phyloP scores from a whole-genome alignment of 2,329 filamentous ascomycete genomes.

The Fusarium concolor region DNA sequence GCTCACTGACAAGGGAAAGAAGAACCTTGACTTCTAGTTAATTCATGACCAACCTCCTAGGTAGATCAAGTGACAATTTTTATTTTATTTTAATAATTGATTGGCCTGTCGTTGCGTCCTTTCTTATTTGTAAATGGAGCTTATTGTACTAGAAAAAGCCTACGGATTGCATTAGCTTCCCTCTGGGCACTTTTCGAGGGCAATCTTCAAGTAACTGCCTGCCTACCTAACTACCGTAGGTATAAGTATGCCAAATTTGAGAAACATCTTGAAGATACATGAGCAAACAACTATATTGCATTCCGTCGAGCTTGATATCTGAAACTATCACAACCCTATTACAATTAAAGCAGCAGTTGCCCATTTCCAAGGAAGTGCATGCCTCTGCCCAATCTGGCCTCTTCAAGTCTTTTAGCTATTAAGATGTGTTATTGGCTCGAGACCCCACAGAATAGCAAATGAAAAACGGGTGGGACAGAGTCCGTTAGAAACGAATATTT shows the following conservation, averaged over 20 bases:
- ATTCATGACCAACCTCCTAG: too few relatives aligned
- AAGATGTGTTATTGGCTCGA: constrained; percentile 35
- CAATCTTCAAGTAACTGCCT: too few relatives aligned
- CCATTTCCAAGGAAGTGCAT: neutral
- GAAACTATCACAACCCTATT: neutral
- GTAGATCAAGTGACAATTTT: too few relatives aligned
- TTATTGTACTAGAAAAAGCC: neutral
- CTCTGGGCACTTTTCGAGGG: too few relatives aligned
- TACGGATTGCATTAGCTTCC: too few relatives aligned
- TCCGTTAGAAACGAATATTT: constrained; percentile 13
- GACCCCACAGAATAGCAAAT: constrained; percentile 34
- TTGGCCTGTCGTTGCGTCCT: neutral
- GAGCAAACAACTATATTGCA: neutral
- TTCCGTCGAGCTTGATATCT: too few relatives aligned
- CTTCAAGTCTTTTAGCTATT: neutral
- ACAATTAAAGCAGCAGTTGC: neutral
- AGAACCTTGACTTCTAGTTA: neutral
- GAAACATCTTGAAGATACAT: neutral
- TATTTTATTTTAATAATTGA: too few relatives aligned
- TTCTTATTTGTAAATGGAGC: neutral
- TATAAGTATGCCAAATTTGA: too few relatives aligned
- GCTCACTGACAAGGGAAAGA: neutral
- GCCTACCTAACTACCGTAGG: too few relatives aligned
- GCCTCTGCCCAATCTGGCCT: constrained; percentile 17
- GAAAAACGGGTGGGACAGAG: constrained; percentile 33